Base-by-base conservation (phyloP, 257 asterid genomes). In the Osmanthus fragrans region DNA sequence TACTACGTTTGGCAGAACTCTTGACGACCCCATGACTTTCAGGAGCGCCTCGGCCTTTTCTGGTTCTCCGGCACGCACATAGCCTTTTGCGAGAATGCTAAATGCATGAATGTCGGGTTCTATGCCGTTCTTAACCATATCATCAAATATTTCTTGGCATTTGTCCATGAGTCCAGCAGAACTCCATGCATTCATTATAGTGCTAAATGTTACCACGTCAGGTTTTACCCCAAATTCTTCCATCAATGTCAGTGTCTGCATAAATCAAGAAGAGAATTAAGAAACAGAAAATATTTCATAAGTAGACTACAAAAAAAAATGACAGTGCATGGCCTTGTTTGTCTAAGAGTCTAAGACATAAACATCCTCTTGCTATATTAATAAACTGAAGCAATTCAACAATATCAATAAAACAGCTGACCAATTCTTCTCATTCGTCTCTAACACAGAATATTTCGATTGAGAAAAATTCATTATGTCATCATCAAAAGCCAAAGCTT, bases 51-150 rank as follows among this genome's bases (percentile, higher is more conserved):
- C 97, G 0, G 98, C 99, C 73, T 83, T 90, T 32, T 85, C 92
- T 1, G 97, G 97, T 42, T 93, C 82, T 63, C 97, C 84, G 0
- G 98, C 87, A 32, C 99, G 92, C 51, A 93, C 96, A 15, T 93
- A 89, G 69, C 98, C 97, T 88, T 96, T 96, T 8, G 97, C 99
- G 6, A 96, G 97, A 77, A 96, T 96, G 96, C 98, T 90, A 84
- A 90, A 96, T 73, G 87, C 86, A 33, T 92, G 97, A 73, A 77
- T 73, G 68, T 96, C 98, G 1, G 98, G 97, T 80, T 96, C 89
- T 66, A 96, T 89, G 37, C 93, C 84, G 0, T 91, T 87, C 86
- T 83, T 83, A 9, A 78, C 83, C 99, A 96, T 92, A 80, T 93
- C 94, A 60, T 90, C 85, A 13, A 93, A 93, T 54, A 93, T 88